Base-by-base conservation (phyloP, 2,329 filamentous ascomycete species). In the Simplicillium aogashimaense region DNA sequence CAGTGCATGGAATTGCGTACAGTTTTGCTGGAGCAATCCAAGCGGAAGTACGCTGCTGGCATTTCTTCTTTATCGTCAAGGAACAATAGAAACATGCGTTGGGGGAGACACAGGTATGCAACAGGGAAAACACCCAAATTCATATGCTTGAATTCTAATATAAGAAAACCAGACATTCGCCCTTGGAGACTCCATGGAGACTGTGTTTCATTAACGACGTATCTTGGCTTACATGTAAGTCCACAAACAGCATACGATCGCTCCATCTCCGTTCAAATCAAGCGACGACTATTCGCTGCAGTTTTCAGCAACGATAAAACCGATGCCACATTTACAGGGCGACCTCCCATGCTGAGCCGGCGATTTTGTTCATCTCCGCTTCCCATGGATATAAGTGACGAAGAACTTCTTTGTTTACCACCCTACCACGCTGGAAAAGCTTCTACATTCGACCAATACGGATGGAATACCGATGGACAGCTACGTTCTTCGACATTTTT, bases 311-410 rank as follows among this genome's bases (percentile, higher is more conserved):
- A 47, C 36, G 42, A 44, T 2, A 25, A 14, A 12, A 17, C 7
- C 10, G 16, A 46, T 42, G 40, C 14, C n/a, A 40, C 9, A 28
- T 32, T 7, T 40, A 29, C 13, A 44, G 37, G 47, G 44, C 33
- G 14, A 36, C 36, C 3, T 43, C 42, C 17, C 45, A 2, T 64
- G 2, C 40, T 66, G 17, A 54, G 54, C 33, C 53, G 52, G 12
- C 48, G 50, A 2, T 67, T 59, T 40, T 47, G 56, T 11, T 58
- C 59, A 3, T 64, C 63, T 4, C 59, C 64, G 1, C 44, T 61
- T 9, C 63, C 63, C 2, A 50, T 66, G 6, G 63, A 67, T 39
- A 41, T 67, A 13, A 49, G 44, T n/a, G 60, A 64, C 40, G 51
- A 57, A n/a, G 50, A 49, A n/a, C 45, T 66, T 3, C 53, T 61